phyloP scores from a whole-genome alignment of 164 flowering plant genomes.

The Saururus chinensis region DNA sequence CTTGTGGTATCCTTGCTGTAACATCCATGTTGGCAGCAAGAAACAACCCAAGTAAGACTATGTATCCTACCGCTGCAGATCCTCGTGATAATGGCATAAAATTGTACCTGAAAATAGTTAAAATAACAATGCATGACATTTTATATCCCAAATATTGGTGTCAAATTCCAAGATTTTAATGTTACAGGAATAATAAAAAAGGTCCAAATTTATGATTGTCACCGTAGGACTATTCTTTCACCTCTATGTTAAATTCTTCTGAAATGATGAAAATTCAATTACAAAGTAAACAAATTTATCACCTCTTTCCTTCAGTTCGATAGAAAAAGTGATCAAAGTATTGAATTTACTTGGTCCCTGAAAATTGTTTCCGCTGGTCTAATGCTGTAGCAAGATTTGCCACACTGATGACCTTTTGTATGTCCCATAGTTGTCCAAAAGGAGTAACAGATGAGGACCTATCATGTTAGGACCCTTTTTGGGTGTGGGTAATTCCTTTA shows the following conservation, averaged over 20 bases:
- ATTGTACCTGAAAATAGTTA: constrained; percentile 63
- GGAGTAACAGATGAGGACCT: no score
- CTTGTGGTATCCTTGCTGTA: constrained; percentile 64
- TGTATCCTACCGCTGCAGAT: constrained; percentile 73
- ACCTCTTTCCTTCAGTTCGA: no score
- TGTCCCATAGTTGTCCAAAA: no score
- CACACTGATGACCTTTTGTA: no score
- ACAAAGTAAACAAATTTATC: no score
- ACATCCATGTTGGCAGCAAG: constrained; percentile 97
- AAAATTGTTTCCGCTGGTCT: no score
- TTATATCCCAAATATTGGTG: no score
- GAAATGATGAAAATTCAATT: neutral
- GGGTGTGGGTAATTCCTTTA: no score
- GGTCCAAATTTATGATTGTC: neutral
- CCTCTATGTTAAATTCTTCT: neutral
- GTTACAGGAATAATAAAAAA: neutral
- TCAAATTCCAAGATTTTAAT: neutral
- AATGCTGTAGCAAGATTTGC: no score
- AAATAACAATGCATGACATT: neutral
- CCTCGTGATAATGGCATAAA: constrained; percentile 98
- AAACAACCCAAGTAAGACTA: constrained; percentile 73
- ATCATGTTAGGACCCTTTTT: no score
- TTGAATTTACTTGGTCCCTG: no score
- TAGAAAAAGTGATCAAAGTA: no score
- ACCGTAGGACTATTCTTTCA: neutral